Conservation (phyloP, 78 protist genomes). For the Dictyostelium discoideum region DNA sequence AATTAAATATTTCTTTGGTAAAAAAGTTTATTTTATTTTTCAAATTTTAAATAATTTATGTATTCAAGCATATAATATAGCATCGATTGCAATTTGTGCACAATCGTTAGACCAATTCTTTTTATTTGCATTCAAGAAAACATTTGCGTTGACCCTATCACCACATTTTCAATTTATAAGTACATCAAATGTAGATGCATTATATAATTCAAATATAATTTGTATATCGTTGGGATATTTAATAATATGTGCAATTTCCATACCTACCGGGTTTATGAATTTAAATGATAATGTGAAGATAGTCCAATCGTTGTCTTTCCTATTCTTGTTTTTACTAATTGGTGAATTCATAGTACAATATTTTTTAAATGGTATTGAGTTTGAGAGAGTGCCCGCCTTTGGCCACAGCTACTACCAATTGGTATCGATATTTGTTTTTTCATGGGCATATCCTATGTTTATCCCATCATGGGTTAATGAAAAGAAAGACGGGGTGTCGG, state of each 20-base stretch:
- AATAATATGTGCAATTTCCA: constrained; percentile 28
- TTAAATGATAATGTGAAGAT: constrained; percentile 58
- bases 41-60: constrained; percentile 61
- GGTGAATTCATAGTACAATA: constrained; percentile 56
- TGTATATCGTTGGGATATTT: constrained; percentile 46
- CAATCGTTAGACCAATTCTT: constrained; percentile 63
- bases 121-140: constrained; percentile 28
- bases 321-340: constrained; percentile 46
- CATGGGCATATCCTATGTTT: constrained; percentile 76
- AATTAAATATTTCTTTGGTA: constrained; percentile 46
- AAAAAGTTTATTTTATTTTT: constrained; percentile 2
- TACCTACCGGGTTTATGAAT: constrained; percentile 49
- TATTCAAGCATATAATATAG: constrained; percentile 55
- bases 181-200: background rate
- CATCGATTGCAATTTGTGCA: constrained; percentile 54
- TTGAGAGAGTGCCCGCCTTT: constrained; percentile 36
- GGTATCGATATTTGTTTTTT: constrained; percentile 53
- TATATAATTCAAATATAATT: background rate
- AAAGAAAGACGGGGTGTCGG: constrained; percentile 11
- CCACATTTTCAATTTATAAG: constrained; percentile 2
- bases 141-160: constrained; percentile 11
- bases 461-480: constrained; percentile 53
- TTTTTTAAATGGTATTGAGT: constrained; percentile 18
- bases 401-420: constrained; percentile 44
- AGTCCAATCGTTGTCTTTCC: constrained; percentile 35